Conservation (phyloP, 2,329 filamentous ascomycete species). For the Monilinia fructicola region DNA sequence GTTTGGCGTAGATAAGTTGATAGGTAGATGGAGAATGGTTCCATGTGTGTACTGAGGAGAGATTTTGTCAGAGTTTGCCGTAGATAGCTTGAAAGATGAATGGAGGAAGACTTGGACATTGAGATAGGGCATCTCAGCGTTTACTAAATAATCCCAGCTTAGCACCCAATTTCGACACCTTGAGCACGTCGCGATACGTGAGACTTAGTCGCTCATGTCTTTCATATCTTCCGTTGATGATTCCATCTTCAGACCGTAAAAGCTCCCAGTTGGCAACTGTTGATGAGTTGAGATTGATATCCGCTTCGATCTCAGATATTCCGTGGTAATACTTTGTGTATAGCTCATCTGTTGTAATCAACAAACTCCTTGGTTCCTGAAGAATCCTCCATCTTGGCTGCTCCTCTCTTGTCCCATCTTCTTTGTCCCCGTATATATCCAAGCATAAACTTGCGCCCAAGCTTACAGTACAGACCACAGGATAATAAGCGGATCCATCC, state of each 20-base stretch:
- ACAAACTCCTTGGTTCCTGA: slow-evolving; percentile 79
- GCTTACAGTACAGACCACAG: slow-evolving; percentile 87
- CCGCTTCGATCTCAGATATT: slow-evolving; percentile 64
- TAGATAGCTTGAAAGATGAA: background rate
- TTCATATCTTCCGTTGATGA: slow-evolving; percentile 53
- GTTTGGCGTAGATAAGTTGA: slow-evolving; percentile 67
- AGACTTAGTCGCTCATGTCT: slow-evolving; percentile 67
- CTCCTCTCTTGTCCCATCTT: slow-evolving; percentile 56
- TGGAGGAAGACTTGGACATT: background rate
- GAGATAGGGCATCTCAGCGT: slow-evolving; percentile 27
- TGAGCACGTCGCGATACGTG: slow-evolving; percentile 83
- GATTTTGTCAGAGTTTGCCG: background rate
- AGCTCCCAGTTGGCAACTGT: slow-evolving; percentile 73
- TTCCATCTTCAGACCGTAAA: slow-evolving; percentile 51
- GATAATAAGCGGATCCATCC: slow-evolving; percentile 84
- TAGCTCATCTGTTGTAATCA: slow-evolving; percentile 67
- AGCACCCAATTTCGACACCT: slow-evolving; percentile 71
- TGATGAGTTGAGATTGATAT: slow-evolving; percentile 60
- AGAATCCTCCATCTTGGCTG: slow-evolving; percentile 60
- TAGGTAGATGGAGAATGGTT: slow-evolving; percentile 71
- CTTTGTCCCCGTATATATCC: slow-evolving; percentile 67
- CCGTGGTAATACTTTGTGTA: slow-evolving; percentile 75
- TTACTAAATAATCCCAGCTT: slow-evolving; percentile 53
- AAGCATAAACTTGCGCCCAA: slow-evolving; percentile 76
- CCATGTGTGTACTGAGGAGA: slow-evolving; percentile 59